These are phyloP conservation scores for Carex kokanica DNA, from an alignment of 176 grass and related monocot genomes.

Conservation along the genomic window DNA sequence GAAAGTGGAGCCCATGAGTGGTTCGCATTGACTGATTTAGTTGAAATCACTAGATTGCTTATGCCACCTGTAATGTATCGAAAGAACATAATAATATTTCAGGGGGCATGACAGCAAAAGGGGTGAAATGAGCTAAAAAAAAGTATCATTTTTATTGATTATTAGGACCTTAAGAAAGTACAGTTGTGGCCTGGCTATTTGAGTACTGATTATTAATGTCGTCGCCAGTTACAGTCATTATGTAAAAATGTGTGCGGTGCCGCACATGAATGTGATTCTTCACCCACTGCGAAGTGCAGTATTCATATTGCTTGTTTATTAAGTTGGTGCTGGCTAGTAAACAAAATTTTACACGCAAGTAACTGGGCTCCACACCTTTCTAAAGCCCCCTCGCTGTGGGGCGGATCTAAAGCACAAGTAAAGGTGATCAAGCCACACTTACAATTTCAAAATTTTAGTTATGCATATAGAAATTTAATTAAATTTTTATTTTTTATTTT, in stretches of 20 bases:
- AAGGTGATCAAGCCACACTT: too few relatives aligned
- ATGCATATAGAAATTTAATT: too few relatives aligned
- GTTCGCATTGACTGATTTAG: neutral
- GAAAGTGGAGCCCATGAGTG: neutral
- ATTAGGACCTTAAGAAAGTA: neutral
- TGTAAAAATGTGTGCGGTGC: neutral
- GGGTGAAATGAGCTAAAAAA: neutral
- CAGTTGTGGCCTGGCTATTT: neutral
- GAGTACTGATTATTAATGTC: neutral
- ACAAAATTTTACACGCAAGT: neutral
- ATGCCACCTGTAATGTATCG: neutral
- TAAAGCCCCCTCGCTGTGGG: neutral
- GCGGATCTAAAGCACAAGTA: too few relatives aligned
- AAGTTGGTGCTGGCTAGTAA: neutral
- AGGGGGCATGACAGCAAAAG: neutral
- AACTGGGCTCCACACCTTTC: neutral
- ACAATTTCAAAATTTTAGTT: too few relatives aligned
- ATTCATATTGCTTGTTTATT: slow-evolving; percentile 14
- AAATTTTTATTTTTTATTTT: too few relatives aligned
- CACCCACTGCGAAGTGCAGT: neutral
- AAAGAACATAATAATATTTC: neutral
- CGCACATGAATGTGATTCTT: slow-evolving; percentile 20
- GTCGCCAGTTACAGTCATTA: neutral
- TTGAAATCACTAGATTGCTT: neutral
- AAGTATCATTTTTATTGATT: neutral